phyloP scores from a whole-genome alignment of 78 protist genomes.

The Reticulomyxa filosa region DNA sequence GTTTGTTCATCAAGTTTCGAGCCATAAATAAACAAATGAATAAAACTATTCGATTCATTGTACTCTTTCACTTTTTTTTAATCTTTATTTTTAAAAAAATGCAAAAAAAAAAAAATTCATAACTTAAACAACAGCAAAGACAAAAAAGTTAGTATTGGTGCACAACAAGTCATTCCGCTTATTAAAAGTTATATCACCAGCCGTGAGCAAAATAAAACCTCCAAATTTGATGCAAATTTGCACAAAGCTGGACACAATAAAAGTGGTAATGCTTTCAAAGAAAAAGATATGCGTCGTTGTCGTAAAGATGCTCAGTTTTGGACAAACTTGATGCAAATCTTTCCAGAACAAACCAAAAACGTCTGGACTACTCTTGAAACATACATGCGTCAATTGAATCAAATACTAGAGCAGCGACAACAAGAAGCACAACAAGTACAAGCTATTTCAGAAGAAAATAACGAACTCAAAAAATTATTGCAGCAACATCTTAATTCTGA shows the following conservation, averaged over 20 bases:
- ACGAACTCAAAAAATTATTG: slow-evolving; percentile 42
- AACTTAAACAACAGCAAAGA: neutral
- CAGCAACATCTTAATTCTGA: slow-evolving; percentile 29
- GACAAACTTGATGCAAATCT: neutral
- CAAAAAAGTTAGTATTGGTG: neutral
- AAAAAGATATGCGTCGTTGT: too few relatives aligned
- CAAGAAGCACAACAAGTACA: slow-evolving; percentile 5
- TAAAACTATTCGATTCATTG: neutral
- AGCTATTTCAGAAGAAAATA: slow-evolving; percentile 27
- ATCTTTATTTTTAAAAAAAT: neutral
- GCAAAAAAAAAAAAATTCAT: neutral
- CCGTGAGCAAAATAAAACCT: slow-evolving; percentile 18
- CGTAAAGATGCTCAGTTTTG: neutral
- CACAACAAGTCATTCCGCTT: slow-evolving; percentile 7
- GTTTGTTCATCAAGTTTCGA: neutral
- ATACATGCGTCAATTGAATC: slow-evolving; percentile 15
- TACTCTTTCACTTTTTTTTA: neutral
- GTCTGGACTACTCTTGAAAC: slow-evolving; percentile 16
- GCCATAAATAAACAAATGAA: neutral
- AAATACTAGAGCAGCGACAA: slow-evolving; percentile 2
- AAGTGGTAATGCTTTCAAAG: neutral
- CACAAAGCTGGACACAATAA: slow-evolving; percentile 5
- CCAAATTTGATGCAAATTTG: slow-evolving; percentile 1
- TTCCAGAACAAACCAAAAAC: neutral
- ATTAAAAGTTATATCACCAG: neutral